Evolutionary conservation across 257 asterid species (phyloP).

Genomic region (Solanum bukasovii): DNA sequence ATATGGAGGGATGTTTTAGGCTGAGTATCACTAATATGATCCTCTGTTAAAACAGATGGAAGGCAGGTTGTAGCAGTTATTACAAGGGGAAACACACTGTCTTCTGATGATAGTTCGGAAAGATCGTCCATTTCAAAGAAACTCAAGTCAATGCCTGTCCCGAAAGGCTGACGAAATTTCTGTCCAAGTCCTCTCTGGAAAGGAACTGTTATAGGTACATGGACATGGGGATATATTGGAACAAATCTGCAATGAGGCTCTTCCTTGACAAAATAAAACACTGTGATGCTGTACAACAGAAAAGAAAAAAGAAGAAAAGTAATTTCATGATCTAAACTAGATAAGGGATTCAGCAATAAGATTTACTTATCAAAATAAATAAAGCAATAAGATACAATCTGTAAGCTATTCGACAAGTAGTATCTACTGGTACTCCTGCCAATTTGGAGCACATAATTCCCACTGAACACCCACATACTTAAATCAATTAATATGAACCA

Average conservation of each 20-base stretch:
- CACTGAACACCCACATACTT: not conserved
- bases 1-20: constrained; percentile 30
- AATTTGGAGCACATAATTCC: not conserved
- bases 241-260: constrained; percentile 31
- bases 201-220: constrained; percentile 40
- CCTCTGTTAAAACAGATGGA: constrained; percentile 18
- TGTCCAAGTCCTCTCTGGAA: constrained; percentile 65
- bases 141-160: constrained; percentile 61
- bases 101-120: constrained; percentile 27
- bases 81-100: constrained; percentile 51
- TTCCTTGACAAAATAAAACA: constrained; percentile 64
- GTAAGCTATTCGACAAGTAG: not conserved
- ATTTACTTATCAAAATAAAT: not conserved
- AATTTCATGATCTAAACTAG: not conserved
- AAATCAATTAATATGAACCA: not conserved
- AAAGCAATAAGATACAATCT: not conserved
- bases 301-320: constrained; percentile 10
- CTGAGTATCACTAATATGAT: constrained; percentile 21
- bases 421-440: not conserved
- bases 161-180: constrained; percentile 62
- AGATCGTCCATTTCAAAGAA: constrained; percentile 36
- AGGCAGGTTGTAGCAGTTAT: constrained; percentile 48
- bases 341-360: not conserved
- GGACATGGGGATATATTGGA: constrained; percentile 15
- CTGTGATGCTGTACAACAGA: constrained; percentile 51